Conservation (phyloP, 1,139 yeast genomes). For the Waltiozyma sp. region DNA sequence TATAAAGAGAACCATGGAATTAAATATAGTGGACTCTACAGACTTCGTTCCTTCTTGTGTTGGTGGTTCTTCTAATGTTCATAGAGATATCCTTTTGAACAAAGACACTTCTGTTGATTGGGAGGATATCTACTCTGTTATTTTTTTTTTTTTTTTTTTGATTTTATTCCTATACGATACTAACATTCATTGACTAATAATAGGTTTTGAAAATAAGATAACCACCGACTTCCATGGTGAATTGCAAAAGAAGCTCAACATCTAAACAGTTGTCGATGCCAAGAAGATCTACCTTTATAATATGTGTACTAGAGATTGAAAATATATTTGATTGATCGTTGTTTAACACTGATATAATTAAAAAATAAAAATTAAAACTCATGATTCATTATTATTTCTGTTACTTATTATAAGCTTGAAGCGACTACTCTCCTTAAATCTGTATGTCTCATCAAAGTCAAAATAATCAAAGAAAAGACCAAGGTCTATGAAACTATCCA, state of each 20-base stretch:
- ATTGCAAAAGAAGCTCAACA: constrained; percentile 7
- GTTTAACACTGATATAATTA: too few relatives aligned
- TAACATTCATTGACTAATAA: background rate
- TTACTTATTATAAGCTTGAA: too few relatives aligned
- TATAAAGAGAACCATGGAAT: constrained; percentile 79
- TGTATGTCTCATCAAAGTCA: background rate
- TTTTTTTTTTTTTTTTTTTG: background rate
- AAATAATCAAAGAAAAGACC: background rate
- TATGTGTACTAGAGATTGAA: too few relatives aligned
- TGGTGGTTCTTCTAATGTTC: constrained; percentile 46
- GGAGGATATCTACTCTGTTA: constrained; percentile 76
- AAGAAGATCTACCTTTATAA: too few relatives aligned
- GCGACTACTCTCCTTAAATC: background rate
- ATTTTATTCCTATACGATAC: background rate
- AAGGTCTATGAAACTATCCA: background rate
- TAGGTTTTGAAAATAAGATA: constrained; percentile 4
- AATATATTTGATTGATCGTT: too few relatives aligned
- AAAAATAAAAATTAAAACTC: too few relatives aligned
- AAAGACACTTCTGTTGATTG: constrained; percentile 73
- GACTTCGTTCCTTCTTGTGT: constrained; percentile 58
- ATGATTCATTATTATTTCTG: background rate
- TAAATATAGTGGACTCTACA: constrained; percentile 62
- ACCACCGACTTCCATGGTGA: constrained; percentile 7
- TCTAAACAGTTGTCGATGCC: constrained; percentile 1
- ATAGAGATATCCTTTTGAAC: constrained; percentile 68